phyloP scores from a whole-genome alignment of 108 stramenopile species.

The Heterococcus sp. region DNA sequence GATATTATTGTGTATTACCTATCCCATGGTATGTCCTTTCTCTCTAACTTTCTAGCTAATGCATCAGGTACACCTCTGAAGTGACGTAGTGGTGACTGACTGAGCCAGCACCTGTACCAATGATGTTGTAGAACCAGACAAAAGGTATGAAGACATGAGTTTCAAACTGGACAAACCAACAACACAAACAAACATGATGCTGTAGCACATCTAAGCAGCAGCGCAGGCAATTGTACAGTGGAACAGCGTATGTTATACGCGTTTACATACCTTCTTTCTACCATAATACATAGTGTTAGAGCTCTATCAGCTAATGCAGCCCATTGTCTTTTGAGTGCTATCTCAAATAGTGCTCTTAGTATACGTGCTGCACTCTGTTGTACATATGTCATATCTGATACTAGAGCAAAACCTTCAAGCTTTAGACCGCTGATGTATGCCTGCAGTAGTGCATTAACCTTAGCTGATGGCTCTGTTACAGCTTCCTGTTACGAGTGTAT shows the following conservation, averaged over 20 bases:
- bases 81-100: constrained; percentile 93
- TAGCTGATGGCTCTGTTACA: constrained; percentile 59
- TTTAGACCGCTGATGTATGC: constrained; percentile 94
- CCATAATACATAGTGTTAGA: constrained; percentile 90
- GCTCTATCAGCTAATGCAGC: constrained; percentile 81
- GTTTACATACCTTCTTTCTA: constrained; percentile 60
- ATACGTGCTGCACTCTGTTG: constrained; percentile 95
- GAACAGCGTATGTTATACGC: neutral
- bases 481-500: too few relatives aligned
- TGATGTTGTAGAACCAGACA: too few relatives aligned
- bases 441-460: constrained; percentile 96
- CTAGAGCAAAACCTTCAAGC: constrained; percentile 96
- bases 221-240: neutral
- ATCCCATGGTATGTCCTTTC: constrained; percentile 93
- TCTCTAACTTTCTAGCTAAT: constrained; percentile 81
- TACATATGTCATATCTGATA: constrained; percentile 96
- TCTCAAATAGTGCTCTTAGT: constrained; percentile 93
- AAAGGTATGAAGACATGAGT: too few relatives aligned
- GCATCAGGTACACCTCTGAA: constrained; percentile 75
- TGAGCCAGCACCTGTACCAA: constrained; percentile 80
- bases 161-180: neutral
- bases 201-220: neutral
- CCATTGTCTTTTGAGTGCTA: constrained; percentile 90
- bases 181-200: neutral
- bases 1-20: constrained; percentile 63